These are phyloP conservation scores for Leishmania tropica DNA, from an alignment of 208 protist species.

Conservation along the genomic window DNA sequence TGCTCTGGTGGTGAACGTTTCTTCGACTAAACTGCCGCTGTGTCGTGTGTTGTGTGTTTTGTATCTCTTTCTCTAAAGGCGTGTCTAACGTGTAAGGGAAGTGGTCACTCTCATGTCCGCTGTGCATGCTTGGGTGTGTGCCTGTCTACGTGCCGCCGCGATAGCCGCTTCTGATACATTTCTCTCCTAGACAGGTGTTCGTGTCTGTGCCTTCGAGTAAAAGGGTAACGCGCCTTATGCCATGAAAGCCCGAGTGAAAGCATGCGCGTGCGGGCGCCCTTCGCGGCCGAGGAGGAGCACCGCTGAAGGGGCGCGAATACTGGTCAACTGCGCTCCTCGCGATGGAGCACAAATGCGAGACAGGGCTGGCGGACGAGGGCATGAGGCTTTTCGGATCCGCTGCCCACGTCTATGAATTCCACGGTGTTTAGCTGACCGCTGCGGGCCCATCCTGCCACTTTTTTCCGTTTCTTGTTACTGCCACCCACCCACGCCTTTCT, in stretches of 20 bases:
- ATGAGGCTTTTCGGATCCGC: background rate
- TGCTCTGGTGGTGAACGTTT: no score
- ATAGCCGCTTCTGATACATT: background rate
- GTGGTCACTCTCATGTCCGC: background rate
- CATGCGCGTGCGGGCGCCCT: background rate
- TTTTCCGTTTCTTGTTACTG: background rate
- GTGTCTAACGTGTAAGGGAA: conserved; percentile 5
- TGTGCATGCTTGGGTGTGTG: conserved; percentile 2
- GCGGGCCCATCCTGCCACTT: background rate
- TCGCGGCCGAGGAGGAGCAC: no score
- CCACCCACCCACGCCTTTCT: background rate
- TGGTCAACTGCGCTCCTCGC: background rate
- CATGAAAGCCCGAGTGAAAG: background rate
- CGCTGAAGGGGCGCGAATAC: background rate
- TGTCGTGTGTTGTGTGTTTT: conserved; percentile 4
- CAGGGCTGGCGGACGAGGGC: background rate
- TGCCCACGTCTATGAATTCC: background rate
- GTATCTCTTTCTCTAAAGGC: conserved; percentile 1
- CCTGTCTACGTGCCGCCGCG: background rate
- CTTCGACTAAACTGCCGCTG: background rate
- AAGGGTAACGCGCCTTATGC: background rate
- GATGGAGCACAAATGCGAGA: background rate
- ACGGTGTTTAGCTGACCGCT: no score
- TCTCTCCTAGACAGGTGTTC: background rate
- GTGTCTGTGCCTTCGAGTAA: background rate